Evolutionary conservation across 2,329 filamentous ascomycete species (phyloP).

Genomic region (Fusarium neocosmosporiellum): DNA sequence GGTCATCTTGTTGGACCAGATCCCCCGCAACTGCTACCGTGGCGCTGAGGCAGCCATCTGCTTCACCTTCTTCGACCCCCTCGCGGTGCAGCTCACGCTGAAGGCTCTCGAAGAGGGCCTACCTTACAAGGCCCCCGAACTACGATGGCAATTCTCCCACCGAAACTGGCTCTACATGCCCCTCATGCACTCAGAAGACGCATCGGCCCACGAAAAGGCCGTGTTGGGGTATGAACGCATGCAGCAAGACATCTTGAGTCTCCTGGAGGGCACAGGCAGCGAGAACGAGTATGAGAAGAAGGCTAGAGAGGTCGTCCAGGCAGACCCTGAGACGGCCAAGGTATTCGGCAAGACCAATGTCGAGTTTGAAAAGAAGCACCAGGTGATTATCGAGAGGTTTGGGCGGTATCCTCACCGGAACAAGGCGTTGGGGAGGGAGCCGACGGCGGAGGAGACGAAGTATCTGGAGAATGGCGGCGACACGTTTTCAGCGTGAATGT

Average conservation of each 20-base stretch:
- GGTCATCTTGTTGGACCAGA: slow-evolving; percentile 70
- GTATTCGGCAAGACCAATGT: slow-evolving; percentile 36
- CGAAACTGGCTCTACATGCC: slow-evolving; percentile 70
- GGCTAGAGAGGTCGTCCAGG: slow-evolving; percentile 43
- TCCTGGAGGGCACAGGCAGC: slow-evolving; percentile 40
- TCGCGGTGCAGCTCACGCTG: slow-evolving; percentile 59
- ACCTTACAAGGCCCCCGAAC: slow-evolving; percentile 39
- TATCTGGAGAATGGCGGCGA: slow-evolving; percentile 60
- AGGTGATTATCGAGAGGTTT: slow-evolving; percentile 62
- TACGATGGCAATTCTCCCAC: slow-evolving; percentile 51
- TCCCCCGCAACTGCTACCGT: slow-evolving; percentile 71
- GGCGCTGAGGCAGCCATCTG: slow-evolving; percentile 55
- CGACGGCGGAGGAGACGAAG: slow-evolving; percentile 60
- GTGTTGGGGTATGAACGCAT: slow-evolving; percentile 47
- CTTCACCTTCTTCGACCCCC: slow-evolving; percentile 67
- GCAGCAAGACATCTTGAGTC: slow-evolving; percentile 46
- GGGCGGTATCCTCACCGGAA: slow-evolving; percentile 72
- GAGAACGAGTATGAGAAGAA: slow-evolving; percentile 40
- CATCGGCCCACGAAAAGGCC: slow-evolving; percentile 56
- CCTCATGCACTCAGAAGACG: slow-evolving; percentile 67
- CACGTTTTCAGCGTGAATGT: slow-evolving; percentile 46
- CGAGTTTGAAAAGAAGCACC: slow-evolving; percentile 58
- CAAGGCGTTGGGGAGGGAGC: slow-evolving; percentile 58
- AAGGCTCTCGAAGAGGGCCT: slow-evolving; percentile 50
- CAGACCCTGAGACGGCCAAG: slow-evolving; percentile 41